Conservation (phyloP, 371 early-diverging fungal species). For the Quaeritorhiza haematococci region DNA sequence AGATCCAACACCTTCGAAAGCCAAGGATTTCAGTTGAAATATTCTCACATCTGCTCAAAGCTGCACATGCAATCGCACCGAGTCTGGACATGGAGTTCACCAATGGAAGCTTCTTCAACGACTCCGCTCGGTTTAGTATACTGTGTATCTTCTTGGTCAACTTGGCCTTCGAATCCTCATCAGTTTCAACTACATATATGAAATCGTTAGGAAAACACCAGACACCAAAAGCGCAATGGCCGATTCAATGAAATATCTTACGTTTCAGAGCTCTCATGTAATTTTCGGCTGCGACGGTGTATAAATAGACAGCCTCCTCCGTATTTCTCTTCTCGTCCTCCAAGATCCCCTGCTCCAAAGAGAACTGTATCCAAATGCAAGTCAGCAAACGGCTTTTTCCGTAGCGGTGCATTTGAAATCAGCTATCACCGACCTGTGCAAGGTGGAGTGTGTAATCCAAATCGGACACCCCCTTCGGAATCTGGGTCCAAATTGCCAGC, state of each 20-base stretch:
- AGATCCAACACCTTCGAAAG: background rate
- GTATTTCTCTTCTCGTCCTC: background rate
- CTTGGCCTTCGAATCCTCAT: background rate
- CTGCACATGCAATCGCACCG: background rate
- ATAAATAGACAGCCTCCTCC: background rate
- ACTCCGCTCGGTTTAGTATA: background rate
- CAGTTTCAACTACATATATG: background rate
- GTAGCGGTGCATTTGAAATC: too few relatives aligned
- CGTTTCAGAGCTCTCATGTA: background rate
- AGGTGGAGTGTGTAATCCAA: background rate
- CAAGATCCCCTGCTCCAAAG: background rate
- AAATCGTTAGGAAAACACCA: background rate
- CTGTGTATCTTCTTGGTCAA: background rate
- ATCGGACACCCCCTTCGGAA: background rate
- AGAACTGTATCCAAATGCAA: background rate
- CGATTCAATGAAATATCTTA: background rate
- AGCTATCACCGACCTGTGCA: background rate
- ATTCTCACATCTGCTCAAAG: background rate
- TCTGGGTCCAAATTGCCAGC: background rate
- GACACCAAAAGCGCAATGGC: background rate
- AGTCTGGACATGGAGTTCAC: background rate
- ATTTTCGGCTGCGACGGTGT: background rate
- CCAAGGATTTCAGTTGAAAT: background rate
- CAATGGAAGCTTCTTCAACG: background rate
- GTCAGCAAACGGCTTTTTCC: background rate